Conservation (phyloP, 2,329 filamentous ascomycete genomes). For the Venturia aucupariae region DNA sequence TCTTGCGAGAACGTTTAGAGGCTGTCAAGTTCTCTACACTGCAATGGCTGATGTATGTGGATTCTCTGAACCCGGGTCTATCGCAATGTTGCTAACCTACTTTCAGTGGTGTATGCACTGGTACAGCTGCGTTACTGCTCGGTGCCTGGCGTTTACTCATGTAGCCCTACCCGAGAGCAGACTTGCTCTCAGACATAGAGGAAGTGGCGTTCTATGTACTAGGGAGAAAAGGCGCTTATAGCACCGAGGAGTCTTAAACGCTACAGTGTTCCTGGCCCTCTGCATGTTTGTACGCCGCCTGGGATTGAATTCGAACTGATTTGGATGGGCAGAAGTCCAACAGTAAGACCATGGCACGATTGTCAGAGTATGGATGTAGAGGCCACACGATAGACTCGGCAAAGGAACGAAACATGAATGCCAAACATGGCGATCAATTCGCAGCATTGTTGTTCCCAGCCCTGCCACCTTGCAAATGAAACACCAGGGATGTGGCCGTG, state of each 20-base stretch:
- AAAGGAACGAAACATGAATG: background rate
- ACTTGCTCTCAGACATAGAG: no score
- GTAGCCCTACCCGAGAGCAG: slow-evolving; percentile 28
- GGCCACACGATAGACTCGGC: background rate
- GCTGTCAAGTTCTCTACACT: slow-evolving; percentile 96
- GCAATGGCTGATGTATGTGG: slow-evolving; percentile 91
- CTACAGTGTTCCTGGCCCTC: no score
- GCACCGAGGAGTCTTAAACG: no score
- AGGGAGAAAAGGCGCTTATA: no score
- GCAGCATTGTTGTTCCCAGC: background rate
- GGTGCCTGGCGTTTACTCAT: slow-evolving; percentile 60
- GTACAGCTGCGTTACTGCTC: slow-evolving; percentile 55
- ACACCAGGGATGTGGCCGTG: background rate
- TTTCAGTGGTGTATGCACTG: slow-evolving; percentile 53
- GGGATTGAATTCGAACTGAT: background rate
- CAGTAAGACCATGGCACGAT: background rate
- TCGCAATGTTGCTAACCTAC: slow-evolving; percentile 20
- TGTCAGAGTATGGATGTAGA: background rate
- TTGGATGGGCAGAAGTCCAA: background rate
- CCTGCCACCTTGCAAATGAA: slow-evolving; percentile 6
- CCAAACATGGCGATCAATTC: background rate
- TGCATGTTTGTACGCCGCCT: background rate
- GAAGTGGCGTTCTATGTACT: no score
- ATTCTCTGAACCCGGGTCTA: background rate
- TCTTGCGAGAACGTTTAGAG: slow-evolving; percentile 82